A percentile compares a stretch with the other conserved stretches of the same genome.
Conservation (phyloP, 2,329 filamentous ascomycete genomes). For the Diaporthe capsici region DNA sequence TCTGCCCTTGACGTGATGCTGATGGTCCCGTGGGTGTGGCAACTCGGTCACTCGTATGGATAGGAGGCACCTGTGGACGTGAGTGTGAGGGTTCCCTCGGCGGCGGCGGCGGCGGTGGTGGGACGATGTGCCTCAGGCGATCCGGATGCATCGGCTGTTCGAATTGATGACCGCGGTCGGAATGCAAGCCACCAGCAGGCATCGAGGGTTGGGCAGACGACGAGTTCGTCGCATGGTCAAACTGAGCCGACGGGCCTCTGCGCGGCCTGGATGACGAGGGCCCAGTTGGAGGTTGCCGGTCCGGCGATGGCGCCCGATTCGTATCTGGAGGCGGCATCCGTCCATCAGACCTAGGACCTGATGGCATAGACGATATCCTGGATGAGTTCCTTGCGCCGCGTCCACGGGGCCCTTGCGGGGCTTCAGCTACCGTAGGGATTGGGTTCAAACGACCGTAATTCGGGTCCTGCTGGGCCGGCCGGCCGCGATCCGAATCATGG, state of each 20-base stretch:
- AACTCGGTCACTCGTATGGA: constrained; percentile 48
- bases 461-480: constrained; percentile 68
- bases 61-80: constrained; percentile 45
- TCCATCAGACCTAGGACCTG: constrained; percentile 58
- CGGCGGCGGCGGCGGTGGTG: constrained; percentile 49
- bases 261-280: constrained; percentile 65
- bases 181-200: constrained; percentile 51
- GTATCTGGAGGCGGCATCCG: constrained; percentile 58
- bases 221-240: constrained; percentile 50
- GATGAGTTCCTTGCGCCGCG: constrained; percentile 54
- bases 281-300: constrained; percentile 67
- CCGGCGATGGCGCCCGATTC: constrained; percentile 60
- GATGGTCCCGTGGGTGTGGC: constrained; percentile 49
- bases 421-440: constrained; percentile 59
- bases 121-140: constrained; percentile 62
- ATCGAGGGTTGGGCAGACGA: constrained; percentile 42
- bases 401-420: constrained; percentile 70
- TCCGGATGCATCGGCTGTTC: constrained; percentile 63
- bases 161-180: constrained; percentile 60
- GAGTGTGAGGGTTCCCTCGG: constrained; percentile 43
- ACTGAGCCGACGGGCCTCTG: constrained; percentile 54
- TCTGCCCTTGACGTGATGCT: constrained; percentile 44
- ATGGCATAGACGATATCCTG: constrained; percentile 52
- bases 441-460: constrained; percentile 74
- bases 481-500: constrained; percentile 65